Evolutionary conservation across 495 filamentous ascomycete species (phyloP).

Genomic region (Aspergillus mulundensis): DNA sequence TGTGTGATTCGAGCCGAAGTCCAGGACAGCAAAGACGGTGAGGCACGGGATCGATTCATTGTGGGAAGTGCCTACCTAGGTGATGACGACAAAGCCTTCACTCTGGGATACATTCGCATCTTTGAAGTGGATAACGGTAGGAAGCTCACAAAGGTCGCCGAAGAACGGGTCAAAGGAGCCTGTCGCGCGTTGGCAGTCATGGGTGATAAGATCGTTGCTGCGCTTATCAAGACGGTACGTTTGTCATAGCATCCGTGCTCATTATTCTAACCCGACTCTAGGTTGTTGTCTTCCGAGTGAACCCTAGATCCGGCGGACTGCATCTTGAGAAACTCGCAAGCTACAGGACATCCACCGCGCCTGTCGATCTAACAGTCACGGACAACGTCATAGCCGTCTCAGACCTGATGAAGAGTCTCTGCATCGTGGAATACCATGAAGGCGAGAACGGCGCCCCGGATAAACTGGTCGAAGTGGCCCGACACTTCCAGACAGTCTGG

Average conservation of each 20-base stretch:
- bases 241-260: neutral
- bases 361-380: constrained; percentile 73
- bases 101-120: constrained; percentile 74
- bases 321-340: constrained; percentile 62
- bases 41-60: constrained; percentile 68
- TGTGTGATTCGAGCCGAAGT: constrained; percentile 76
- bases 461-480: constrained; percentile 65
- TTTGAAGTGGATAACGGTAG: constrained; percentile 75
- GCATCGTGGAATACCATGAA: constrained; percentile 63
- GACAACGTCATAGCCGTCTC: constrained; percentile 72
- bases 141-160: constrained; percentile 61
- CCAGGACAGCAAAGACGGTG: constrained; percentile 53
- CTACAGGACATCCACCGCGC: constrained; percentile 79
- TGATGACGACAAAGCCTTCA: constrained; percentile 49
- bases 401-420: constrained; percentile 91
- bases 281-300: constrained; percentile 58
- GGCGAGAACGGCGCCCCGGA: constrained; percentile 40
- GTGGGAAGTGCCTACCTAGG: constrained; percentile 79
- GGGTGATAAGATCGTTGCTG: constrained; percentile 76
- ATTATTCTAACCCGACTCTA: constrained; percentile 20
- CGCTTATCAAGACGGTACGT: constrained; percentile 77
- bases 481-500: constrained; percentile 81
- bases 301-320: constrained; percentile 41
- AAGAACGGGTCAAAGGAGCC: constrained; percentile 63
- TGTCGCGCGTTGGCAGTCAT: constrained; percentile 75